Conservation (phyloP, 192 early-diverging fungal genomes). For the Umbelopsis sp. region DNA sequence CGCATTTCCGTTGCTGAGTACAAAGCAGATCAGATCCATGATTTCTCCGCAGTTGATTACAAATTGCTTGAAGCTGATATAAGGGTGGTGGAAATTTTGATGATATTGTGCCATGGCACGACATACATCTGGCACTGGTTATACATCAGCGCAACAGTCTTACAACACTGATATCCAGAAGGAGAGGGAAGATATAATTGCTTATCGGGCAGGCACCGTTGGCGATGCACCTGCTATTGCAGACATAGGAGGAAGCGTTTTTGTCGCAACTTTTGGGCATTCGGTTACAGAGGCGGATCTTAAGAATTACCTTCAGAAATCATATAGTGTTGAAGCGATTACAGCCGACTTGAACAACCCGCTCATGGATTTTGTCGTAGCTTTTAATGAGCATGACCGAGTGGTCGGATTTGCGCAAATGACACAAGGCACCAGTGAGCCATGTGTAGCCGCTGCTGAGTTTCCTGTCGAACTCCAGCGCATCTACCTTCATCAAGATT, state of each 20-base stretch:
- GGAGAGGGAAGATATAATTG: neutral
- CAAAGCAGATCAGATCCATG: too few relatives aligned
- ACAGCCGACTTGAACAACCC: neutral
- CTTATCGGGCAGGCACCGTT: neutral
- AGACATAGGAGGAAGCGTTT: neutral
- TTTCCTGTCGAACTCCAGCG: constrained; percentile 9
- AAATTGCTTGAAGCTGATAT: too few relatives aligned
- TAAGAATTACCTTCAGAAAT: neutral
- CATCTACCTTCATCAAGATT: constrained; percentile 12
- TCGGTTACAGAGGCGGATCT: neutral
- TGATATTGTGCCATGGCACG: too few relatives aligned
- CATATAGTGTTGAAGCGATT: constrained; percentile 1
- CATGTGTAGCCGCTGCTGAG: constrained; percentile 13
- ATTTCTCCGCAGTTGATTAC: too few relatives aligned
- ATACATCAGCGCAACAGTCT: too few relatives aligned
- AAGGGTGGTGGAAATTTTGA: too few relatives aligned
- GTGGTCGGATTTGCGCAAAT: constrained; percentile 14
- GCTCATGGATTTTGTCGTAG: constrained; percentile 4
- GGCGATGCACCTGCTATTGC: constrained; percentile 4
- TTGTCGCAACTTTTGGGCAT: neutral
- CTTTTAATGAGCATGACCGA: neutral
- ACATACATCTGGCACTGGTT: too few relatives aligned
- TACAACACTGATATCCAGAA: too few relatives aligned
- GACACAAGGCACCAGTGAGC: constrained; percentile 21
- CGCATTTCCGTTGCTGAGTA: too few relatives aligned